These are phyloP conservation scores for Nemania sp. DNA, from an alignment of 2,329 filamentous ascomycete species.

Conservation along the genomic window DNA sequence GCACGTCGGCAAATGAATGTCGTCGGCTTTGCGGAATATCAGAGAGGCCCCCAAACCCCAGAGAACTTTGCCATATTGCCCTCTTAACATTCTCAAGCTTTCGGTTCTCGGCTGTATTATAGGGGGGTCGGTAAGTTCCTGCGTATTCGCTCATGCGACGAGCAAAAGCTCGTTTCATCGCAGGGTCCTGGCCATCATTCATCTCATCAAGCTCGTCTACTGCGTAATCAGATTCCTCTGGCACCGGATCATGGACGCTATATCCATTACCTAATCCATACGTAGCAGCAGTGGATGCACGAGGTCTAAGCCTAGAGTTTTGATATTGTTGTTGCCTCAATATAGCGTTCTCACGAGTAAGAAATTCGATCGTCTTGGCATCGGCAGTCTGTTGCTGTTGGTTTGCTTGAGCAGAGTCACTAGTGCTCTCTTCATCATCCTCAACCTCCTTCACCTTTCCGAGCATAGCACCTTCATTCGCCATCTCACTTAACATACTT, in stretches of 20 bases:
- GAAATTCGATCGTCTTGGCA: conserved; percentile 72
- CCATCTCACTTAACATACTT: conserved; percentile 80
- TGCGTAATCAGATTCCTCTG: conserved; percentile 77
- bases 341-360: conserved; percentile 72
- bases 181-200: conserved; percentile 64
- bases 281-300: conserved; percentile 67
- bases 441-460: conserved; percentile 78
- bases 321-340: conserved; percentile 68
- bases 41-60: conserved; percentile 71
- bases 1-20: conserved; percentile 81
- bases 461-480: conserved; percentile 70
- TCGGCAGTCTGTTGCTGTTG: conserved; percentile 66
- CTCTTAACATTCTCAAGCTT: conserved; percentile 75
- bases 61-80: conserved; percentile 77
- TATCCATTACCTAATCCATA: conserved; percentile 69
- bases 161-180: conserved; percentile 58
- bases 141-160: conserved; percentile 70
- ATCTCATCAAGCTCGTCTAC: conserved; percentile 77
- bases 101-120: conserved; percentile 67
- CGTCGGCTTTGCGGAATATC: conserved; percentile 80
- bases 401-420: conserved; percentile 66
- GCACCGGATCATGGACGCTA: conserved; percentile 68
- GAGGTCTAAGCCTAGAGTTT: conserved; percentile 66
- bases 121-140: conserved; percentile 60
- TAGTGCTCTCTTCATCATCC: conserved; percentile 70